Percentiles rank a stretch among this genome's conserved stretches.
phyloP scores from a whole-genome alignment of 2,329 filamentous ascomycete genomes.

The Penicillium sp. region DNA sequence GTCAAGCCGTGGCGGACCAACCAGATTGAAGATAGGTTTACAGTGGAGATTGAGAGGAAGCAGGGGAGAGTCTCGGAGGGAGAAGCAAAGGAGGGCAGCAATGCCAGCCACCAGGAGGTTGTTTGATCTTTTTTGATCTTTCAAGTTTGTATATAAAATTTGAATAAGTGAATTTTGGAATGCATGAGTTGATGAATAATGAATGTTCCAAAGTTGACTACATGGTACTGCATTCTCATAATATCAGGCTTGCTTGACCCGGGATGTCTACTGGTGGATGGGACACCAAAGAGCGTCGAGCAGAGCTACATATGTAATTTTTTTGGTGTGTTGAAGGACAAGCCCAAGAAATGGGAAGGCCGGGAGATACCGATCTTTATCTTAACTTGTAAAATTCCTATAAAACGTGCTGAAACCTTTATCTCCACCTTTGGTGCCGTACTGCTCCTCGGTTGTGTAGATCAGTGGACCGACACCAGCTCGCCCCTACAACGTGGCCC shows the following conservation, averaged over 20 bases:
- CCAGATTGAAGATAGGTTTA: conserved; percentile 24
- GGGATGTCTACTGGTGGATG: too few species aligned
- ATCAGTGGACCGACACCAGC: background rate
- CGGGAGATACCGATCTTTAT: too few species aligned
- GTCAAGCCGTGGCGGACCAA: conserved; percentile 33
- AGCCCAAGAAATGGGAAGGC: too few species aligned
- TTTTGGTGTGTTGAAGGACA: too few species aligned
- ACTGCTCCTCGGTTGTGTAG: background rate
- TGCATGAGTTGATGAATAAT: background rate
- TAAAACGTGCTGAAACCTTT: too few species aligned
- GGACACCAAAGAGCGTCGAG: too few species aligned
- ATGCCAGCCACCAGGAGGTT: conserved; percentile 19
- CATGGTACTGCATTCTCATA: too few species aligned
- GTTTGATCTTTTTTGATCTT: conserved; percentile 5
- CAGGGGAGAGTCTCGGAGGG: background rate
- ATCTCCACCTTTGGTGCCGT: background rate
- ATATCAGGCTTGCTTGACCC: too few species aligned
- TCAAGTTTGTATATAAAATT: background rate
- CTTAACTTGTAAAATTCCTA: too few species aligned
- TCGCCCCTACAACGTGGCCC: background rate
- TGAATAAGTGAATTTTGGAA: background rate
- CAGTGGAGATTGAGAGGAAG: conserved; percentile 25
- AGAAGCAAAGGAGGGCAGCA: background rate
- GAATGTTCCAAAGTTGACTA: too few species aligned
- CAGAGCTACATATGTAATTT: too few species aligned